Base-by-base conservation (phyloP, 805 yeast genomes). In the Ogataea thermomethanolica region DNA sequence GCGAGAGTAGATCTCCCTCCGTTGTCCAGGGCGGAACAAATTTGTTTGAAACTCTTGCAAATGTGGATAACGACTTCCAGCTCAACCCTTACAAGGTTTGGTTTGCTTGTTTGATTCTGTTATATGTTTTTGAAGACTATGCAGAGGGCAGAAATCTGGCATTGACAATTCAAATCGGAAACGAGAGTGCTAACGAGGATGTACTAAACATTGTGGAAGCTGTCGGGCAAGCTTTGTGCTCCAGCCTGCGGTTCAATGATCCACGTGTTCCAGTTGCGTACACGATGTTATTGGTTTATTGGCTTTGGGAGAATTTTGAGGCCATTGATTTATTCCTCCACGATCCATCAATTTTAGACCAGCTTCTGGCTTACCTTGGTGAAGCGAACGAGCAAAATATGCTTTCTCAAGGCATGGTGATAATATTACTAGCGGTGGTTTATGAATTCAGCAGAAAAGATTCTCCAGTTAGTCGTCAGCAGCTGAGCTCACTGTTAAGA, bases 81-180 rank as follows among this genome's bases (percentile, higher is more conserved):
- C 62, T 90, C 25, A 91, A 93, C 50, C 97, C 99, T 0, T 93
- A 89, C 57, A 78, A 80, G 53, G 63, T 79, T 1, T 93, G 95
- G 93, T 90, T 91, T 62, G 78, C 96, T 0, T 67, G 84, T 2
- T 73, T 79, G 4, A 66, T 87, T 4, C 57, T 91, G 15, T 67
- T 84, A 30, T 76, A 74, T 39, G 57, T 89, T 2, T 73, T 89
- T 45, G 76, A 75, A 39, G 82, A 74, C 27, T 66, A 63, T 44
- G 69, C 69, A 5, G 77, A 71, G 13, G 65, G 76, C 12, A 74
- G 76, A 46, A 66, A 66, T 7, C 44, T 70, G 10, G 73, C 83
- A 0, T 61, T 76, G 33, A 54, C 58, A 0, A 67, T 86, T n/a
- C 62, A 60, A 3, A 62, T 76, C 25, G 95, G 95, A 7, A 71